A percentile compares a stretch with the other conserved stretches of the same genome.
Evolutionary conservation across 495 filamentous ascomycete species (phyloP).

Genomic region (Penicillium subrubescens): DNA sequence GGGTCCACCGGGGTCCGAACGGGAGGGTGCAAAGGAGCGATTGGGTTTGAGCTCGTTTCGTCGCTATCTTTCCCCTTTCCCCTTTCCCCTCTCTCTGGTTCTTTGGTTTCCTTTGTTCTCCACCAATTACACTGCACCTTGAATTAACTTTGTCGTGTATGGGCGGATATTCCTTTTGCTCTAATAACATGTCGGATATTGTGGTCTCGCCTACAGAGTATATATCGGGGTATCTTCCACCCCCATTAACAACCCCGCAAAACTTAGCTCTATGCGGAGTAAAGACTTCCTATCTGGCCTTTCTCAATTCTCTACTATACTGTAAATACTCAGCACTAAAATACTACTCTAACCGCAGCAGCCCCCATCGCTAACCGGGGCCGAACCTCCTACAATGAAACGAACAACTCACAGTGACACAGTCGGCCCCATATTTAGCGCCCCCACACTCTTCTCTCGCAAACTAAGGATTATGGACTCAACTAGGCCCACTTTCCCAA

Average conservation of each 20-base stretch:
- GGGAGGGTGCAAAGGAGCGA: not conserved
- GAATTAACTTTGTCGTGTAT: not conserved
- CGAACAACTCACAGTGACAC: not conserved
- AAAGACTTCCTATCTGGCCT: too few relatives aligned
- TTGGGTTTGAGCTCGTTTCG: not conserved
- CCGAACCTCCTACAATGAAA: not conserved
- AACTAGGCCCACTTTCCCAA: not conserved
- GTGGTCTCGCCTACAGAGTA: not conserved
- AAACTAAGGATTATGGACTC: too few relatives aligned
- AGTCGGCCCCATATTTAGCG: not conserved
- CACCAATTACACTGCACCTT: not conserved
- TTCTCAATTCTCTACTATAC: too few relatives aligned
- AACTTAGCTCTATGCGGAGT: not conserved
- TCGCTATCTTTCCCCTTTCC: not conserved
- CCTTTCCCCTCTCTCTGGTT: not conserved
- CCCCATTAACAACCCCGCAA: not conserved
- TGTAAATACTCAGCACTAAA: not conserved
- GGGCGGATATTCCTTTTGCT: not conserved
- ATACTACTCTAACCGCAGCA: not conserved
- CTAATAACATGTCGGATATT: not conserved
- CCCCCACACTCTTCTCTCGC: not conserved
- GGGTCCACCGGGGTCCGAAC: not conserved
- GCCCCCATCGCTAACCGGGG: not conserved
- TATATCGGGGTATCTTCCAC: not conserved
- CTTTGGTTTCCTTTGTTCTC: not conserved